Conservation (phyloP, 208 protist species). For the Zelonia costaricensis region DNA sequence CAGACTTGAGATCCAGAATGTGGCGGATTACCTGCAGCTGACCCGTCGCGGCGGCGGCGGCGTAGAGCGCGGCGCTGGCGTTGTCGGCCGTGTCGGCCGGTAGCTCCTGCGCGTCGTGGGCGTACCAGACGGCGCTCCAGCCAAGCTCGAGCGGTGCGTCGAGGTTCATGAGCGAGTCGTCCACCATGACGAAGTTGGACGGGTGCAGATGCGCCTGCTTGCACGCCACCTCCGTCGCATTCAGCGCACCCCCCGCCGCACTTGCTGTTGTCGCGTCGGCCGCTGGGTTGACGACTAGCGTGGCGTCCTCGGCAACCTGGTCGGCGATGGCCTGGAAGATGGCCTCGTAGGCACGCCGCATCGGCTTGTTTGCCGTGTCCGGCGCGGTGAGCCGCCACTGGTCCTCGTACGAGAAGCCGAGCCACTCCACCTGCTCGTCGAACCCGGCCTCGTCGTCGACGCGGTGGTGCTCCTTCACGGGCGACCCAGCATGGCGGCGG, state of each 20-base stretch:
- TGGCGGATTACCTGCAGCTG: conserved; percentile 49
- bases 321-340: conserved; percentile 47
- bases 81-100: conserved; percentile 15
- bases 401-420: conserved; percentile 74
- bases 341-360: conserved; percentile 53
- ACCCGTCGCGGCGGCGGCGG: conserved; percentile 25
- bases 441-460: conserved; percentile 25
- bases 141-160: conserved; percentile 62
- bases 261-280: background rate
- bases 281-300: background rate
- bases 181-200: conserved; percentile 67
- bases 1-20: conserved; percentile 56
- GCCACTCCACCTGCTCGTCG: conserved; percentile 43
- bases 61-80: conserved; percentile 27
- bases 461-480: conserved; percentile 34
- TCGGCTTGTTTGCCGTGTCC: conserved; percentile 71
- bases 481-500: conserved; percentile 14
- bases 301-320: conserved; percentile 25
- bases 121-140: conserved; percentile 74
- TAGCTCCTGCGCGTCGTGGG: conserved; percentile 37
- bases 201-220: conserved; percentile 28
- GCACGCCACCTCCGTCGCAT: conserved; percentile 23
- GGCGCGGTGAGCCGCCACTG: conserved; percentile 72
- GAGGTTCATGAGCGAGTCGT: conserved; percentile 77
- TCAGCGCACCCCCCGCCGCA: background rate